Evolutionary conservation across 805 yeast species (phyloP).

Genomic region (Priceomyces castillae): DNA sequence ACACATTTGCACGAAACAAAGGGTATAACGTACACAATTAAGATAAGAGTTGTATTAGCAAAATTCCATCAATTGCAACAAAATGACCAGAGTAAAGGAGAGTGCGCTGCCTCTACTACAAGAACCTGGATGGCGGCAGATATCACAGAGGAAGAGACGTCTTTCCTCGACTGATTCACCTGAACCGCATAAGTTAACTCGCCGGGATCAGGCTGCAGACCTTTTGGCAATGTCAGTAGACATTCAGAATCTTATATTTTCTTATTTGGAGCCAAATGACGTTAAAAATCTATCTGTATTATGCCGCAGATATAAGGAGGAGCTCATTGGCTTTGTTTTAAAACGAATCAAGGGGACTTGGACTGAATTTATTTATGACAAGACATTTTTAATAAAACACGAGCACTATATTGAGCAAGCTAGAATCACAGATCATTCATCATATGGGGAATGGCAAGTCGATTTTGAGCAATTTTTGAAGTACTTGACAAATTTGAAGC

Average conservation of each 20-base stretch:
- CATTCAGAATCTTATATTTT: slow-evolving; percentile 6
- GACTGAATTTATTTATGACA: slow-evolving; percentile 4
- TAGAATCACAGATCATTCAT: slow-evolving; percentile 28
- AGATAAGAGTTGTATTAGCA: too few relatives aligned
- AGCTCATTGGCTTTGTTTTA: slow-evolving; percentile 1
- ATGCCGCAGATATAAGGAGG: slow-evolving; percentile 2
- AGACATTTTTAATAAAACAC: slow-evolving; percentile 3
- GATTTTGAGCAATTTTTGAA: slow-evolving; percentile 22
- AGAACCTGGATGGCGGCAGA: too few relatives aligned
- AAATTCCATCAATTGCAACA: too few relatives aligned
- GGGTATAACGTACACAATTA: too few relatives aligned
- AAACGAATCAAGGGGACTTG: slow-evolving; percentile 6
- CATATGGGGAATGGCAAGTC: slow-evolving; percentile 37
- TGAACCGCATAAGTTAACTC: neutral
- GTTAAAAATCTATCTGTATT: slow-evolving; percentile 4
- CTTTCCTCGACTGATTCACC: too few relatives aligned
- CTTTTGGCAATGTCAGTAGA: slow-evolving; percentile 5
- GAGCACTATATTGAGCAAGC: slow-evolving; percentile 13
- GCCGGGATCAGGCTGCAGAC: neutral
- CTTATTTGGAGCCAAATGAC: slow-evolving; percentile 1
- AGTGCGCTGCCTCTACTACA: too few relatives aligned
- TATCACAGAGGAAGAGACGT: too few relatives aligned
- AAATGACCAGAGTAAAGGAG: too few relatives aligned
- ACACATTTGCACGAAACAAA: too few relatives aligned
- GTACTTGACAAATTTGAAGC: slow-evolving; percentile 20